phyloP scores from a whole-genome alignment of 345 rosid species.

The Citrus glauca region DNA sequence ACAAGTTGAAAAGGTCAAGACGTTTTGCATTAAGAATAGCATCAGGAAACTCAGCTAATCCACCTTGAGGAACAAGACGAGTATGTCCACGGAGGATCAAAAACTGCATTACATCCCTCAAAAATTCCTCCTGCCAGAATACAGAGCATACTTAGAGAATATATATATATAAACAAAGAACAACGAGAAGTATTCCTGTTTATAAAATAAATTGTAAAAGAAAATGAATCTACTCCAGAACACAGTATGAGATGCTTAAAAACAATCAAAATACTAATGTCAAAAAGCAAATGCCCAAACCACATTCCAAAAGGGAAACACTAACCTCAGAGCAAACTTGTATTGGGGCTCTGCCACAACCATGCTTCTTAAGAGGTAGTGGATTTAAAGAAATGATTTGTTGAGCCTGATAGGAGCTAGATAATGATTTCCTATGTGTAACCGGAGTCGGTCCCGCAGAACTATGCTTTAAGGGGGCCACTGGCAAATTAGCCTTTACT shows the following conservation, averaged over 20 bases:
- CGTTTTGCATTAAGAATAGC: constrained; percentile 95
- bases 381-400: constrained; percentile 93
- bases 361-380: constrained; percentile 91
- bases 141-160: background rate
- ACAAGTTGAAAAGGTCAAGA: constrained; percentile 92
- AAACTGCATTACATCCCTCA: constrained; percentile 97
- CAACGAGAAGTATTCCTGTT: background rate
- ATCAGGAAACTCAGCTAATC: constrained; percentile 90
- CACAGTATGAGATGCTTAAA: background rate
- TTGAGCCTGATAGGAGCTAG: constrained; percentile 83
- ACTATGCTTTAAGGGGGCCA: constrained; percentile 62
- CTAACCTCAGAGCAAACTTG: constrained; percentile 94
- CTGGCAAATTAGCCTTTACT: constrained; percentile 55
- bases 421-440: constrained; percentile 65
- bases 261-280: background rate
- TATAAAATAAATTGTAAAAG: background rate
- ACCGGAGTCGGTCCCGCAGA: constrained; percentile 44
- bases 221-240: background rate
- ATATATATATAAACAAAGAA: background rate
- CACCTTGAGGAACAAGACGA: constrained; percentile 98
- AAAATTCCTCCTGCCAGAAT: constrained; percentile 81
- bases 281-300: background rate
- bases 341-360: constrained; percentile 93
- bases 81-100: constrained; percentile 84
- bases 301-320: constrained; percentile 1